Conservation (phyloP, 768 basidiomycete species). For the Cyclocybe cylindracea region DNA sequence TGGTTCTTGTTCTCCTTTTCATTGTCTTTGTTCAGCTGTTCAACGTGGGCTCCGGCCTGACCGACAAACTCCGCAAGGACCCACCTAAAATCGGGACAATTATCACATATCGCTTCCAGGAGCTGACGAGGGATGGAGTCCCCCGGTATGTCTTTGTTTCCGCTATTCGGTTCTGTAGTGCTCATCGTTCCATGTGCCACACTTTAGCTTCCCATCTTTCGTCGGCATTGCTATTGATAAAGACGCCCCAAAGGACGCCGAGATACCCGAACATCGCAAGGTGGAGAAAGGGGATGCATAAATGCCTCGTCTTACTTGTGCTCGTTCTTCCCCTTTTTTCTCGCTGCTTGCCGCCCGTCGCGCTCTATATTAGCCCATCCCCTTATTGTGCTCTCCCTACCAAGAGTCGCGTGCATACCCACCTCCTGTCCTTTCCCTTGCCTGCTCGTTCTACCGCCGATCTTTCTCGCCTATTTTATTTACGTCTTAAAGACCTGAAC, state of each 20-base stretch:
- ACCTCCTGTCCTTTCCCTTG: too few species aligned
- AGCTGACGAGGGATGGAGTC: constrained; percentile 55
- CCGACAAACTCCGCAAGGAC: constrained; percentile 50
- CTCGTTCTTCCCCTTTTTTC: too few species aligned
- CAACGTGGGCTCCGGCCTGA: constrained; percentile 56
- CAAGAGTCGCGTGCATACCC: too few species aligned
- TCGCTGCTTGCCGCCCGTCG: too few species aligned
- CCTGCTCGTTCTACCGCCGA: neutral
- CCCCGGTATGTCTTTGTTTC: constrained; percentile 41
- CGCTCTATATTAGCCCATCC: too few species aligned
- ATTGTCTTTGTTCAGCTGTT: constrained; percentile 38
- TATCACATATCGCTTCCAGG: constrained; percentile 61
- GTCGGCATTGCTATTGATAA: constrained; percentile 56
- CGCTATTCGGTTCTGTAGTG: neutral
- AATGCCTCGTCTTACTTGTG: neutral
- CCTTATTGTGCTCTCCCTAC: too few species aligned
- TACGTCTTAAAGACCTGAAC: too few species aligned
- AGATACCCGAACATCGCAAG: constrained; percentile 39
- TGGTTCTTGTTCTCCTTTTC: neutral
- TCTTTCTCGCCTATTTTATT: neutral
- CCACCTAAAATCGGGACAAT: constrained; percentile 59
- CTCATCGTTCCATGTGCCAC: neutral
- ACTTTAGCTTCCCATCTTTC: constrained; percentile 52
- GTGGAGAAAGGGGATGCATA: constrained; percentile 3
- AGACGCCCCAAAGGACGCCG: constrained; percentile 54